Percentiles rank a stretch among this genome's conserved stretches.
phyloP scores from a whole-genome alignment of 1,284 basidiomycete genomes.

The Xerocomus nothofagi region DNA sequence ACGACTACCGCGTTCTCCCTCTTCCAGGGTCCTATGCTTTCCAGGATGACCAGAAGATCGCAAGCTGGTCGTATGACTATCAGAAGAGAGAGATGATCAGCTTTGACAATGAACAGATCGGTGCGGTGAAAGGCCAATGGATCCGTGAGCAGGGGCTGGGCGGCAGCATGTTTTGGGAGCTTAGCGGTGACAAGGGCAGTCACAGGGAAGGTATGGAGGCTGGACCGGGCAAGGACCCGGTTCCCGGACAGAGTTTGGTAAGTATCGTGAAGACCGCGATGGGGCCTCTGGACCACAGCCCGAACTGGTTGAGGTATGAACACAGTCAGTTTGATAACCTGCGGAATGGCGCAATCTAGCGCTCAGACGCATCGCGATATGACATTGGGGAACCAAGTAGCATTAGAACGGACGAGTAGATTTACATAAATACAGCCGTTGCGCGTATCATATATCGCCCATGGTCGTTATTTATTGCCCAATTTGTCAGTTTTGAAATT shows the following conservation, averaged over 20 bases:
- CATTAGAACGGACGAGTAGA: constrained; percentile 3
- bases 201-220: constrained; percentile 68
- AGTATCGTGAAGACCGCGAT: constrained; percentile 70
- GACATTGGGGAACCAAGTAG: constrained; percentile 1
- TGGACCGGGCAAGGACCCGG: constrained; percentile 61
- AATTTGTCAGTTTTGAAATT: constrained; percentile 11
- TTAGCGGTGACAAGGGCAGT: constrained; percentile 76
- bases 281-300: constrained; percentile 63
- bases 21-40: constrained; percentile 64
- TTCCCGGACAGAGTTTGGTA: constrained; percentile 64
- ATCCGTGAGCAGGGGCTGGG: constrained; percentile 69
- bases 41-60: constrained; percentile 55
- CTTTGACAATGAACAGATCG: constrained; percentile 74
- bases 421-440: constrained; percentile 1
- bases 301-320: constrained; percentile 74
- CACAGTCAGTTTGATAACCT: constrained; percentile 76
- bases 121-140: constrained; percentile 70
- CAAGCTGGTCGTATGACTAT: constrained; percentile 77
- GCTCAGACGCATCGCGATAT: neutral
- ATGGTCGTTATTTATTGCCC: neutral
- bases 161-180: constrained; percentile 87
- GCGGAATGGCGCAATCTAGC: constrained; percentile 49
- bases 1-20: constrained; percentile 79
- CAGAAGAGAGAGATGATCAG: constrained; percentile 73
- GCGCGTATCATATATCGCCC: neutral